A percentile compares a stretch with the other conserved stretches of the same genome.
These are phyloP conservation scores for Fusarium fujikuroi DNA, from an alignment of 2,329 filamentous ascomycete genomes.

Conservation along the genomic window DNA sequence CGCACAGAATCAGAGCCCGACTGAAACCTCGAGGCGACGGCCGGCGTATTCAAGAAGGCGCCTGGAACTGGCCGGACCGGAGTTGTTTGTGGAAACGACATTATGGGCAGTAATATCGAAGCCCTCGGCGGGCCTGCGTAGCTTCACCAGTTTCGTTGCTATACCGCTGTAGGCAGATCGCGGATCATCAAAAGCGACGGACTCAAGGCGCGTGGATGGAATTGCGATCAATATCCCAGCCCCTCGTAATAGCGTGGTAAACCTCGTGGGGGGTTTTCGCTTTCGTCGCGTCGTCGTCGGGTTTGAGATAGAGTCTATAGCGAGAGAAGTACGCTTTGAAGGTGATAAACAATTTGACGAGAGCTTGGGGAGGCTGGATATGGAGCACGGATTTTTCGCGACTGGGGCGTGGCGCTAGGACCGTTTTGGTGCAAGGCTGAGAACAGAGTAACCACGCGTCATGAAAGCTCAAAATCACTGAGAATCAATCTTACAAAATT, in stretches of 20 bases:
- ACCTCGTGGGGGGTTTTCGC: constrained; percentile 12
- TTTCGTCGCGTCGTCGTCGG: constrained; percentile 40
- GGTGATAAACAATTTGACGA: constrained; percentile 47
- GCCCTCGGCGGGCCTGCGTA: constrained; percentile 44
- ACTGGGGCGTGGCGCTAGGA: constrained; percentile 49
- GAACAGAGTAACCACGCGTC: constrained; percentile 36
- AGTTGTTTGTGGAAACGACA: constrained; percentile 69
- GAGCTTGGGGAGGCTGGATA: constrained; percentile 50
- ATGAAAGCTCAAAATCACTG: background rate
- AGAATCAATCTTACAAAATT: background rate
- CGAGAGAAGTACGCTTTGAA: constrained; percentile 34
- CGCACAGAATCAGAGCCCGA: constrained; percentile 58
- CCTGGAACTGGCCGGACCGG: constrained; percentile 79
- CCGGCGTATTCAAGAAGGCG: constrained; percentile 80
- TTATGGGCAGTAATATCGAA: constrained; percentile 50
- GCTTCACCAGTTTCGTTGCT: constrained; percentile 46
- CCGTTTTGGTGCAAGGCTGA: constrained; percentile 51
- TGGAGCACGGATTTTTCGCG: constrained; percentile 53
- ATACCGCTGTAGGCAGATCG: constrained; percentile 38
- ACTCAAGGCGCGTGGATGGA: constrained; percentile 26
- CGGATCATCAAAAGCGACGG: constrained; percentile 46
- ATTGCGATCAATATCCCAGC: constrained; percentile 19
- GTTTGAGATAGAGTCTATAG: constrained; percentile 33
- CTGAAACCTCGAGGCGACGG: constrained; percentile 62
- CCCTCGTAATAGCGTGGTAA: constrained; percentile 28